Evolutionary conservation across 768 basidiomycete genomes (phyloP).

Genomic region (Tephrocybe rancida): DNA sequence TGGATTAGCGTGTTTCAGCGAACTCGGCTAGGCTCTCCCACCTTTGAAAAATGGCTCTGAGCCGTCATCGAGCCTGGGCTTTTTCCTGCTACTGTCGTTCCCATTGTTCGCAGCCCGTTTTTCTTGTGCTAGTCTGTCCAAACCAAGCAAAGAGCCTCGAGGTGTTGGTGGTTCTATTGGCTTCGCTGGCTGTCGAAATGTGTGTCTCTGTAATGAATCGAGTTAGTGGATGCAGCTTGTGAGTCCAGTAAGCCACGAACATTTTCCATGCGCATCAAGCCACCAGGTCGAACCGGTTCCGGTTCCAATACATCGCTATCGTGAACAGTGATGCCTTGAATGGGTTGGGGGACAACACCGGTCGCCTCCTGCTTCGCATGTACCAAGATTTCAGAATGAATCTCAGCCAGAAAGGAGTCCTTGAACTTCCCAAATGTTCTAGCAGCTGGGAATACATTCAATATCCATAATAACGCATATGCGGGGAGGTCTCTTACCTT

Average conservation of each 20-base stretch:
- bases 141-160: constrained; percentile 77
- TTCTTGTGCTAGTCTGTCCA: constrained; percentile 87
- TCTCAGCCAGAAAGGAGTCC: constrained; percentile 72
- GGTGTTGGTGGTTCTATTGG: constrained; percentile 79
- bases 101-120: constrained; percentile 71
- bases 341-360: constrained; percentile 54
- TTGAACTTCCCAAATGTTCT: constrained; percentile 86
- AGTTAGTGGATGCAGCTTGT: neutral
- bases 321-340: constrained; percentile 77
- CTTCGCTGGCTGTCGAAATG: constrained; percentile 76
- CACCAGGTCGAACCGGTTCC: constrained; percentile 76
- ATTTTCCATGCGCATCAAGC: constrained; percentile 68
- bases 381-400: constrained; percentile 78
- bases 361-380: constrained; percentile 68
- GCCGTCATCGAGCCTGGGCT: constrained; percentile 58
- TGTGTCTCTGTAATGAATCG: constrained; percentile 58
- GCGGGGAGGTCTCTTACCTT: constrained; percentile 45
- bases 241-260: constrained; percentile 36
- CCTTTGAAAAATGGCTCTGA: constrained; percentile 88
- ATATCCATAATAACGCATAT: constrained; percentile 2
- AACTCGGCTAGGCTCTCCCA: constrained; percentile 26
- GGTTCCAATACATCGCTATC: constrained; percentile 85
- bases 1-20: neutral
- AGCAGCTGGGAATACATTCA: constrained; percentile 50
- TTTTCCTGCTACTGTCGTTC: constrained; percentile 64